Conservation (phyloP, 2,329 filamentous ascomycete genomes). For the Leptographium galeiforme region DNA sequence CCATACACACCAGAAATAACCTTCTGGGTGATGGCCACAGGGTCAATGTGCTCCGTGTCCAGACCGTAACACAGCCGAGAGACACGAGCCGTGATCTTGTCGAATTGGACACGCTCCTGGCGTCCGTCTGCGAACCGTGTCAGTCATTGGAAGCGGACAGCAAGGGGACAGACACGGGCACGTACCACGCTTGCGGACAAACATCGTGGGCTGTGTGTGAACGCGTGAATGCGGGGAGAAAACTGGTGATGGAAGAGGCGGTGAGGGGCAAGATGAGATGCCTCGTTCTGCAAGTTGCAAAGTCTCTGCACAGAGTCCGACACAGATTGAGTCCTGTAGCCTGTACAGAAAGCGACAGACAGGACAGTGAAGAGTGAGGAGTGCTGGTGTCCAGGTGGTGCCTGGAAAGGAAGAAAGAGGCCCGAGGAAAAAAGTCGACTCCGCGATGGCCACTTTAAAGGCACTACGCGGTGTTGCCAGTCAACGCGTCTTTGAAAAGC, state of each 20-base stretch:
- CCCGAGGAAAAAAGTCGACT: constrained; percentile 7
- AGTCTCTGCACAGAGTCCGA: not conserved
- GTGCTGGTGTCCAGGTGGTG: constrained; percentile 1
- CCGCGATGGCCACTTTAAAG: constrained; percentile 12
- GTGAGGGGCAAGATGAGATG: not conserved
- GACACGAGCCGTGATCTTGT: constrained; percentile 99
- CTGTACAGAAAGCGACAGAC: not conserved
- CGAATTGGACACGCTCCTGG: constrained; percentile 99
- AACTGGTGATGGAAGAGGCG: not conserved
- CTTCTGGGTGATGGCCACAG: constrained; percentile 96
- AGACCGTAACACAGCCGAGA: constrained; percentile 96
- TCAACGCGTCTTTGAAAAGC: constrained; percentile 10
- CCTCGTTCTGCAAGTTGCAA: not conserved
- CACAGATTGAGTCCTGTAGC: not conserved
- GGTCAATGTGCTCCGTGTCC: constrained; percentile 87
- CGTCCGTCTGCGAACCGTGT: constrained; percentile 60
- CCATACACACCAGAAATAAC: constrained; percentile 99
- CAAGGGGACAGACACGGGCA: constrained; percentile 9
- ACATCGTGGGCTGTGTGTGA: constrained; percentile 30
- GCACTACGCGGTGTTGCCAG: constrained; percentile 8
- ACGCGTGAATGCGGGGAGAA: not conserved
- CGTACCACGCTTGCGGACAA: constrained; percentile 50
- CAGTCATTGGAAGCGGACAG: not conserved
- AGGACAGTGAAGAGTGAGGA: not conserved
- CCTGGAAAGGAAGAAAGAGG: not conserved